A percentile compares a stretch with the other conserved stretches of the same genome.
Evolutionary conservation across 2,329 filamentous ascomycete species (phyloP).

Genomic region (Elsinoe necatrix): DNA sequence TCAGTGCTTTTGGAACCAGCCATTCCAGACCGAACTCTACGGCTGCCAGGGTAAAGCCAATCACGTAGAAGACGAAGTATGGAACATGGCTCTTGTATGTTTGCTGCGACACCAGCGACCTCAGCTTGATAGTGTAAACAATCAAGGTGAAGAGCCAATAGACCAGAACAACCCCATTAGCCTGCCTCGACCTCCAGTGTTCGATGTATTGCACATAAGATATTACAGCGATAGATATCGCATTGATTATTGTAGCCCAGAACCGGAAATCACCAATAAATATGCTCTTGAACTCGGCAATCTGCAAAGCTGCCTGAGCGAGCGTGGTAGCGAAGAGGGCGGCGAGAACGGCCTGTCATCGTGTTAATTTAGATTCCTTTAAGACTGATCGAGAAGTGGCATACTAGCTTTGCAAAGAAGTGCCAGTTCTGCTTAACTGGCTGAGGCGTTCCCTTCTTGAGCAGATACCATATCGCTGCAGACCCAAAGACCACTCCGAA

Average conservation of each 20-base stretch:
- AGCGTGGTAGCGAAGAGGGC: constrained; percentile 60
- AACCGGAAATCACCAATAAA: constrained; percentile 80
- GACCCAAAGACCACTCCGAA: constrained; percentile 73
- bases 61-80: constrained; percentile 70
- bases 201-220: constrained; percentile 79
- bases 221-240: constrained; percentile 64
- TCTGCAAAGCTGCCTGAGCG: constrained; percentile 68
- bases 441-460: constrained; percentile 58
- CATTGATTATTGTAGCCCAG: constrained; percentile 65
- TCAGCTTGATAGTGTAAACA: constrained; percentile 70
- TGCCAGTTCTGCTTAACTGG: constrained; percentile 76
- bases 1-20: constrained; percentile 71
- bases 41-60: constrained; percentile 60
- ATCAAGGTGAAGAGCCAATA: constrained; percentile 87
- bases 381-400: constrained; percentile 20
- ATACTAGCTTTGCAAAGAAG: constrained; percentile 85
- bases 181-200: constrained; percentile 70
- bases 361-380: constrained; percentile 15
- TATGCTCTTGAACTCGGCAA: constrained; percentile 56
- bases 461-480: constrained; percentile 69
- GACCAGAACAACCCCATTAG: constrained; percentile 81
- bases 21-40: constrained; percentile 74
- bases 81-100: constrained; percentile 56
- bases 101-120: constrained; percentile 73
- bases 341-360: constrained; percentile 51